A percentile compares a stretch with the other conserved stretches of the same genome.
These are phyloP conservation scores for Monosporozyma siamensis DNA, from an alignment of 805 yeast species.

Conservation along the genomic window DNA sequence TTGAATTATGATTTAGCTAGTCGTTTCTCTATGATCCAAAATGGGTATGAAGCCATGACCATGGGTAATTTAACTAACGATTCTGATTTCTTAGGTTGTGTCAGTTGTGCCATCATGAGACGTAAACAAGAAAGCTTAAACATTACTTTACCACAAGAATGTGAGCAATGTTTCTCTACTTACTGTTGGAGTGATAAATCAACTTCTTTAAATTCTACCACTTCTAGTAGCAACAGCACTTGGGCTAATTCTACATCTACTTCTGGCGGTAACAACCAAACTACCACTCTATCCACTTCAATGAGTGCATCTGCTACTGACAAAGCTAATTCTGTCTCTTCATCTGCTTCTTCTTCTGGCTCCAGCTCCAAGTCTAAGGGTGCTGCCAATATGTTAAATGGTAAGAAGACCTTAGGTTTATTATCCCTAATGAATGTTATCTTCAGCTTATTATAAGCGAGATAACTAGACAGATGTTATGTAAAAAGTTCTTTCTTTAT, in stretches of 20 bases:
- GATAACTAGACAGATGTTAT: too few relatives aligned
- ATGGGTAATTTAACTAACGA: slow-evolving; percentile 61
- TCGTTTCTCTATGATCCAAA: slow-evolving; percentile 49
- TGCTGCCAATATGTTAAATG: slow-evolving; percentile 2
- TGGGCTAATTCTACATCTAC: slow-evolving; percentile 1
- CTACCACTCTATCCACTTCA: background rate
- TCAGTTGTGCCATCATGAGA: slow-evolving; percentile 75
- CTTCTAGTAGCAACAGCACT: background rate
- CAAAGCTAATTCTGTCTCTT: slow-evolving; percentile 1
- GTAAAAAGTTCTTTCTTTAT: too few relatives aligned
- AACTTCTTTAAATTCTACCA: slow-evolving; percentile 2
- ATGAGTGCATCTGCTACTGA: slow-evolving; percentile 3
- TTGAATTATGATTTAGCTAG: slow-evolving; percentile 51
- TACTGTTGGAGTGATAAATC: slow-evolving; percentile 68
- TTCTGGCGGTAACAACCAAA: background rate
- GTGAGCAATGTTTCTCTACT: slow-evolving; percentile 56
- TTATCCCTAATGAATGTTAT: slow-evolving; percentile 1
- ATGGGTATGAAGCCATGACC: slow-evolving; percentile 66
- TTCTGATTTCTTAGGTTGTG: slow-evolving; percentile 59
- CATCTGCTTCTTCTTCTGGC: background rate
- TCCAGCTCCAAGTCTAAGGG: background rate
- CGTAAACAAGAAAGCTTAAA: slow-evolving; percentile 65
- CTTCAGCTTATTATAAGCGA: slow-evolving; percentile 2
- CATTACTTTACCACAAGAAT: slow-evolving; percentile 51
- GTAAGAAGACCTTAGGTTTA: background rate